phyloP scores from a whole-genome alignment of 2,329 filamentous ascomycete species.

The Colletotrichum costaricense region DNA sequence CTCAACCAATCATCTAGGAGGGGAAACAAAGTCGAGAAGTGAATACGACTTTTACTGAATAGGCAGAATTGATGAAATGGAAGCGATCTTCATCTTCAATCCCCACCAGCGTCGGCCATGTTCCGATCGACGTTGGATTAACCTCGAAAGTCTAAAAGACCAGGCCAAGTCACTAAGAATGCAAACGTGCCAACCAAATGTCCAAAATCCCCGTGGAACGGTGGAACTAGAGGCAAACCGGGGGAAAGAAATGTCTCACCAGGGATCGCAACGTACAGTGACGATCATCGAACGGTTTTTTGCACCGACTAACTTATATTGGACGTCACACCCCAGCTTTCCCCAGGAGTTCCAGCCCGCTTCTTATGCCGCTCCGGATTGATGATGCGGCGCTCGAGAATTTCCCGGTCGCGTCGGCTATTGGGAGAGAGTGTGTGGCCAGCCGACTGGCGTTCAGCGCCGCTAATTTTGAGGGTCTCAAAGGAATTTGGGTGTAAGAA shows the following conservation, averaged over 20 bases:
- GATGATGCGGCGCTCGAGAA: conserved; percentile 15
- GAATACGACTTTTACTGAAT: neutral
- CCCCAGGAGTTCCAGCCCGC: neutral
- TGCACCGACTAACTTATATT: neutral
- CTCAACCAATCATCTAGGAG: too few relatives aligned
- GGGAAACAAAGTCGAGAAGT: neutral
- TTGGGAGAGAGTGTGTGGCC: neutral
- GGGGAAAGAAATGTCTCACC: conserved; percentile 19
- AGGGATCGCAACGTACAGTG: neutral
- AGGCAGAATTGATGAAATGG: neutral
- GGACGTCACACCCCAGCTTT: neutral
- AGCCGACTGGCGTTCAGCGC: conserved; percentile 8
- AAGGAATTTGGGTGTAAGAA: neutral
- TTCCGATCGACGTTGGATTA: conserved; percentile 9
- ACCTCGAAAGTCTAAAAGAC: conserved; percentile 4
- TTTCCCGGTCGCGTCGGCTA: conserved; percentile 22
- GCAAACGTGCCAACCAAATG: neutral
- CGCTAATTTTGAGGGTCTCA: neutral
- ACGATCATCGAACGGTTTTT: conserved; percentile 8
- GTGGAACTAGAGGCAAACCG: neutral
- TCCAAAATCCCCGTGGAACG: neutral
- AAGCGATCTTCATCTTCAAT: neutral
- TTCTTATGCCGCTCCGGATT: neutral
- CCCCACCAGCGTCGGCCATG: neutral
- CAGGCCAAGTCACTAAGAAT: neutral